Evolutionary conservation across 768 basidiomycete genomes (phyloP).

Genomic region (Tricholoma bakamatsutake): DNA sequence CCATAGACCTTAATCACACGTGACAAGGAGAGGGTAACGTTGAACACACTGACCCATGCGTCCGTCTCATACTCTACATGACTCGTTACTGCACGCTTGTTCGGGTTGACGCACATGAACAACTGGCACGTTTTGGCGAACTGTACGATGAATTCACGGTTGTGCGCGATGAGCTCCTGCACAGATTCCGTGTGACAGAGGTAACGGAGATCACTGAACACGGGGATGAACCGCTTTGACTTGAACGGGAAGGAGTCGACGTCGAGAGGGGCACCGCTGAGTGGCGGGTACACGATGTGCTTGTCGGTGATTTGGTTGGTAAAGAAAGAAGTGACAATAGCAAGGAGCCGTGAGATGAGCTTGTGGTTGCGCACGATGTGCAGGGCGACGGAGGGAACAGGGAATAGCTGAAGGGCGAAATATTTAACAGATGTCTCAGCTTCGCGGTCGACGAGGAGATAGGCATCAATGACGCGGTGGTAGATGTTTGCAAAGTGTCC

Average conservation of each 20-base stretch:
- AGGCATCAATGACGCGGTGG: conserved; percentile 81
- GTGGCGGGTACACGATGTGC: conserved; percentile 47
- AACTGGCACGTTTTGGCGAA: conserved; percentile 77
- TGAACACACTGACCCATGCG: conserved; percentile 95
- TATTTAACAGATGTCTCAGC: conserved; percentile 94
- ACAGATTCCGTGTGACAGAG: conserved; percentile 78
- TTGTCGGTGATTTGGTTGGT: conserved; percentile 82
- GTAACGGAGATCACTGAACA: conserved; percentile 87
- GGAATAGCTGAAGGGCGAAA: conserved; percentile 89
- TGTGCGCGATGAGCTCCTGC: conserved; percentile 68
- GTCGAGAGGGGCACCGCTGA: conserved; percentile 41
- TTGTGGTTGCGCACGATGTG: conserved; percentile 72
- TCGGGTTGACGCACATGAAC: conserved; percentile 92
- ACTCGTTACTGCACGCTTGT: conserved; percentile 70
- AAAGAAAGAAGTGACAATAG: conserved; percentile 87
- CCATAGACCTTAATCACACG: conserved; percentile 88
- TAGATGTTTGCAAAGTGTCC: conserved; percentile 84
- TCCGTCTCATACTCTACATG: conserved; percentile 98
- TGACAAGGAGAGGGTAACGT: conserved; percentile 85
- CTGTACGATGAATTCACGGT: conserved; percentile 59
- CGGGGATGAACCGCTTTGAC: conserved; percentile 92
- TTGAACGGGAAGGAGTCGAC: conserved; percentile 87
- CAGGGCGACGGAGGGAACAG: conserved; percentile 77
- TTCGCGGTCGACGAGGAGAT: conserved; percentile 89
- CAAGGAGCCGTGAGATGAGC: conserved; percentile 70